phyloP scores from a whole-genome alignment of 192 early-diverging fungal genomes.

The Umbelopsis ramanniana region DNA sequence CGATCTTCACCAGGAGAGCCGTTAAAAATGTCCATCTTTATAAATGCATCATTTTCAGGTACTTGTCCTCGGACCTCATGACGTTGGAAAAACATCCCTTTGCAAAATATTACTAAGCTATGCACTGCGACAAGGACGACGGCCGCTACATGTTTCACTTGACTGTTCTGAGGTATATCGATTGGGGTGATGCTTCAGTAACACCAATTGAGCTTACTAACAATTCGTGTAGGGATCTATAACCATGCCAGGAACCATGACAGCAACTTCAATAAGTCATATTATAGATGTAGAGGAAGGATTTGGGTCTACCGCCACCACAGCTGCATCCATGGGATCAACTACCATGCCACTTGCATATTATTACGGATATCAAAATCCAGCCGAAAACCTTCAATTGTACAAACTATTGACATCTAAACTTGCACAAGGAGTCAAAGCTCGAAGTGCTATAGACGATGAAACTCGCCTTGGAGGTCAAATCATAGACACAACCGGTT shows the following conservation, averaged over 20 bases:
- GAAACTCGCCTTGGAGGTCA: constrained; percentile 72
- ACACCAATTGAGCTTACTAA: background rate
- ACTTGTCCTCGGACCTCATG: constrained; percentile 88
- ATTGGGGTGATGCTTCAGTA: background rate
- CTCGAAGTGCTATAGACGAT: constrained; percentile 65
- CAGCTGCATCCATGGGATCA: constrained; percentile 63
- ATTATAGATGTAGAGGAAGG: constrained; percentile 87
- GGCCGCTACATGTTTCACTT: constrained; percentile 84
- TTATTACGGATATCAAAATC: constrained; percentile 87
- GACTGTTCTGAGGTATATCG: constrained; percentile 74
- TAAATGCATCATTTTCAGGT: constrained; percentile 52
- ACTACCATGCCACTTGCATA: constrained; percentile 81
- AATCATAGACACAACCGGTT: constrained; percentile 87
- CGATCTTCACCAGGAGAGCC: background rate
- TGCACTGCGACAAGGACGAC: constrained; percentile 69
- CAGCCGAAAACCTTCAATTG: constrained; percentile 77
- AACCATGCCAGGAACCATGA: constrained; percentile 84
- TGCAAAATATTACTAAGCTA: constrained; percentile 90
- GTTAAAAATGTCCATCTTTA: background rate
- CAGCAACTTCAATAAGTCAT: constrained; percentile 75
- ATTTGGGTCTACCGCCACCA: constrained; percentile 73
- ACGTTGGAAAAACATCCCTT: constrained; percentile 92
- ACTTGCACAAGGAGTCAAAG: constrained; percentile 66
- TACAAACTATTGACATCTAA: constrained; percentile 71
- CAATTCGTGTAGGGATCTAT: constrained; percentile 64